Percentiles rank a stretch among this genome's conserved stretches.
Conservation (phyloP, 2,329 filamentous ascomycete genomes). For the Aspergillus jensenii region DNA sequence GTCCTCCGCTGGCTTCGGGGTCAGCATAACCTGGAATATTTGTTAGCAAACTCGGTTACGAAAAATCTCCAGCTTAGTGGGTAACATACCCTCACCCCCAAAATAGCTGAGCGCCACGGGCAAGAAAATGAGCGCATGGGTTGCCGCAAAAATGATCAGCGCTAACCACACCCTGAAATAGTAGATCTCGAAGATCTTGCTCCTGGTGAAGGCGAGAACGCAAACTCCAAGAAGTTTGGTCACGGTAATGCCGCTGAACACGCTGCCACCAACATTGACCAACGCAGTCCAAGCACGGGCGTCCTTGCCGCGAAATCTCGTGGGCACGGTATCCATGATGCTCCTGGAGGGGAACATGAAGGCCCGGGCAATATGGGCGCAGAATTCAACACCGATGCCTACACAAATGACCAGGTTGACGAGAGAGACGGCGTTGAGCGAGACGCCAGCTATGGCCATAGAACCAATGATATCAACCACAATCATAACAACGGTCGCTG, state of each 20-base stretch:
- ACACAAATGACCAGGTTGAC: constrained; percentile 98
- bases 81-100: constrained; percentile 69
- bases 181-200: constrained; percentile 99
- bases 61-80: neutral
- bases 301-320: constrained; percentile 76
- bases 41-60: constrained; percentile 15
- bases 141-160: constrained; percentile 82
- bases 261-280: constrained; percentile 90
- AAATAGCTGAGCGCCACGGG: constrained; percentile 84
- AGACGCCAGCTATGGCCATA: constrained; percentile 87
- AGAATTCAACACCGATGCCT: constrained; percentile 95
- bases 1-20: constrained; percentile 78
- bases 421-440: constrained; percentile 89
- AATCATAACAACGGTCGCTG: constrained; percentile 86
- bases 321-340: constrained; percentile 77
- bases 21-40: constrained; percentile 69
- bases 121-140: constrained; percentile 86
- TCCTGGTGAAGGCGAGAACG: constrained; percentile 89
- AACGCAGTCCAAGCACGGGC: constrained; percentile 89
- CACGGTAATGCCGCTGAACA: constrained; percentile 93
- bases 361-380: constrained; percentile 90
- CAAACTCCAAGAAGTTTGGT: constrained; percentile 92
- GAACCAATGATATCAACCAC: constrained; percentile 91
- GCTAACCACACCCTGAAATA: constrained; percentile 97
- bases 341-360: constrained; percentile 88